phyloP scores from a whole-genome alignment of 1,139 yeast genomes.

The Pneumocystis wakefieldiae region DNA sequence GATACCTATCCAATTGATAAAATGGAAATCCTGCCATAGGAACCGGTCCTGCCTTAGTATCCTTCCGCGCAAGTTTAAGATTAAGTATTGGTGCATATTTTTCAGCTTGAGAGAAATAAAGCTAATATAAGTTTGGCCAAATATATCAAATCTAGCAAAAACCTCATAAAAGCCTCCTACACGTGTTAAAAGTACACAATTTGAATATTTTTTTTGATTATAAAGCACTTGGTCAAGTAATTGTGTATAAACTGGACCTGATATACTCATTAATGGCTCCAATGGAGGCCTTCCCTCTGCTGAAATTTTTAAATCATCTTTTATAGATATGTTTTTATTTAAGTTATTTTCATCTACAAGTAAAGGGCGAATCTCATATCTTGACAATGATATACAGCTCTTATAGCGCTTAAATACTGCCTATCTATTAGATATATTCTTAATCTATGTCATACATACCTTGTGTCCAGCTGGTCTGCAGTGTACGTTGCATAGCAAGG shows the following conservation, averaged over 20 bases:
- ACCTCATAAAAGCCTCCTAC: slow-evolving; percentile 80
- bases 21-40: slow-evolving; percentile 91
- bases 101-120: slow-evolving; percentile 78
- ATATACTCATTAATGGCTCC: neutral
- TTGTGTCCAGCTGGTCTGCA: neutral
- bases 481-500: neutral
- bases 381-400: neutral
- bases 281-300: neutral
- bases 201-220: slow-evolving; percentile 39
- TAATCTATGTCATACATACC: neutral
- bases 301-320: neutral
- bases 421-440: neutral
- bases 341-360: neutral
- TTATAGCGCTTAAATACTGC: neutral
- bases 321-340: neutral
- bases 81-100: slow-evolving; percentile 58
- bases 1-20: slow-evolving; percentile 53
- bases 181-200: slow-evolving; percentile 67
- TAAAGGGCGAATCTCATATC: neutral
- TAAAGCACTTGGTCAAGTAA: slow-evolving; percentile 17
- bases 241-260: neutral
- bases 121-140: slow-evolving; percentile 14
- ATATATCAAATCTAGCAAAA: neutral
- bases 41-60: slow-evolving; percentile 33
- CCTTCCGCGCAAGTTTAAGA: slow-evolving; percentile 38